A percentile compares a stretch with the other conserved stretches of the same genome.
Conservation (phyloP, 192 early-diverging fungal genomes). For the Coemansia asiatica region DNA sequence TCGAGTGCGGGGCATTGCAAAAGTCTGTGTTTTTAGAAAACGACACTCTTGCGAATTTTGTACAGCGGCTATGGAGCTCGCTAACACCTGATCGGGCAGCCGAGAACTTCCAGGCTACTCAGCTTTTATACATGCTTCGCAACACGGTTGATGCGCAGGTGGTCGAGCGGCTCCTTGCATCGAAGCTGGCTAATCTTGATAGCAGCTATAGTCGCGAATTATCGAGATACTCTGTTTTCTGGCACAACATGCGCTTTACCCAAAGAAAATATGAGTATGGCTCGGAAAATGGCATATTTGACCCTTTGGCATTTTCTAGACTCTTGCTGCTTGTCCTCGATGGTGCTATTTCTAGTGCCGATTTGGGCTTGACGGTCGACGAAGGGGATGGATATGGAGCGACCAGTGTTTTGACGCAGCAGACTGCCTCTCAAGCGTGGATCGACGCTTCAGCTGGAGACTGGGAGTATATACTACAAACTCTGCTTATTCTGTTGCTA, state of each 20-base stretch:
- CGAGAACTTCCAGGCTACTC: conserved; percentile 62
- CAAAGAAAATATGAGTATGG: conserved; percentile 9
- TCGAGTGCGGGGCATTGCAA: conserved; percentile 18
- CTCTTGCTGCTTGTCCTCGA: conserved; percentile 82
- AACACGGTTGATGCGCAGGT: conserved; percentile 17
- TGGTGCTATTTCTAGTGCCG: conserved; percentile 13
- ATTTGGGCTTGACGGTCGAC: conserved; percentile 16
- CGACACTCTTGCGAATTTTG: conserved; percentile 16
- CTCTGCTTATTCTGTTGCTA: conserved; percentile 37
- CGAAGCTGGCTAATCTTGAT: conserved; percentile 10
- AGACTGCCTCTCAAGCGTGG: conserved; percentile 42
- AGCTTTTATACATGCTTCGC: conserved; percentile 68
- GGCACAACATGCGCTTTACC: conserved; percentile 35
- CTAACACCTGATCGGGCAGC: conserved; percentile 58
- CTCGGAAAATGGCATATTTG: not conserved
- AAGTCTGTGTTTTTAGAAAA: not conserved
- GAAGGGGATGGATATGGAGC: not conserved
- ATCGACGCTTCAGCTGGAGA: conserved; percentile 22
- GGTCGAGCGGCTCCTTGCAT: conserved; percentile 38
- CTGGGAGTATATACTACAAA: conserved; percentile 32
- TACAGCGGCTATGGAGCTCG: conserved; percentile 65
- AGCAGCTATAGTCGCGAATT: conserved; percentile 16
- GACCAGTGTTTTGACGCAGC: conserved; percentile 2
- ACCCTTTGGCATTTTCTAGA: conserved; percentile 62
- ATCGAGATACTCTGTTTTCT: conserved; percentile 35